Conservation (phyloP, 257 asterid genomes). For the Fraxinus americana region DNA sequence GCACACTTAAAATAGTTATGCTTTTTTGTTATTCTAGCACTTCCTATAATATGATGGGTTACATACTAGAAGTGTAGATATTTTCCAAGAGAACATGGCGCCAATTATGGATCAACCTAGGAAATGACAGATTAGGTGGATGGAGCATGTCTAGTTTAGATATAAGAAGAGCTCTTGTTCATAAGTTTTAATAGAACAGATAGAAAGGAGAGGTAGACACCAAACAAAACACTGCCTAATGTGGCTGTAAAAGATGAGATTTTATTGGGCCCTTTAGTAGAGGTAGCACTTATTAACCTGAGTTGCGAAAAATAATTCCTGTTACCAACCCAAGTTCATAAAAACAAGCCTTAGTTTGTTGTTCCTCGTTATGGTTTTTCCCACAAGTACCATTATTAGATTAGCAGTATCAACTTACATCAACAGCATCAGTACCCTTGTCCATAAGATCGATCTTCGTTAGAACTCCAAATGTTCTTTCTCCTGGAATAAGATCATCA, state of each 20-base stretch:
- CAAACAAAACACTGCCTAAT: background rate
- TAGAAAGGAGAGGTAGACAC: too few species aligned
- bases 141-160: background rate
- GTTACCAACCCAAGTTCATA: background rate
- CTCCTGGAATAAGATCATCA: constrained; percentile 55
- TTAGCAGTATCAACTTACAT: constrained; percentile 50
- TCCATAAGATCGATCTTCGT: constrained; percentile 95
- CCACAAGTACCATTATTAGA: constrained; percentile 1
- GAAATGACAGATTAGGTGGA: background rate
- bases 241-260: background rate
- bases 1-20: background rate
- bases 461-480: constrained; percentile 87
- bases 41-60: background rate
- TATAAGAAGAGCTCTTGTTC: background rate
- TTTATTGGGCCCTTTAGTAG: background rate
- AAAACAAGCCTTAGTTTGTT: background rate
- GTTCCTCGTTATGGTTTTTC: background rate
- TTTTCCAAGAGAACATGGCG: background rate
- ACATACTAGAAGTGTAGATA: background rate
- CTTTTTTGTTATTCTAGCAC: background rate
- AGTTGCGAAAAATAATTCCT: background rate
- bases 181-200: background rate
- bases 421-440: constrained; percentile 97
- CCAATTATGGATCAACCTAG: background rate
- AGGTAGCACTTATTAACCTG: background rate